phyloP scores from a whole-genome alignment of 1,139 yeast species.

The Hemisphaericaspora lyxosophila region DNA sequence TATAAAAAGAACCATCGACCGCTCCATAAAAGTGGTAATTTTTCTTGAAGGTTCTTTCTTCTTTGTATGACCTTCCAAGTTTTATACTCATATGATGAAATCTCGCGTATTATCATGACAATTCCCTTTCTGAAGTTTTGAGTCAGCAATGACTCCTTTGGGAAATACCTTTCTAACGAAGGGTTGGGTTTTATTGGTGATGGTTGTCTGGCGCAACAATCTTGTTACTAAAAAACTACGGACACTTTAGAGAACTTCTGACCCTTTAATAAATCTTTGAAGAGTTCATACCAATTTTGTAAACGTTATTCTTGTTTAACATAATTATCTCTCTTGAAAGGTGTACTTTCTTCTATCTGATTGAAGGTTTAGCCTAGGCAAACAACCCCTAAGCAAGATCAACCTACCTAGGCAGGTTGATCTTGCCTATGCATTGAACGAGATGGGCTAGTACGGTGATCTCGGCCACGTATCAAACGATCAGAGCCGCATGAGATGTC shows the following conservation, averaged over 20 bases:
- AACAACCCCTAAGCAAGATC: no score
- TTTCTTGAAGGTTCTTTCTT: constrained; percentile 11
- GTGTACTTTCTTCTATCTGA: no score
- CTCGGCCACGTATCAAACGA: no score
- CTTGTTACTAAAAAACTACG: constrained; percentile 54
- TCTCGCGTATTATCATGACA: constrained; percentile 53
- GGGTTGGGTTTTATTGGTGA: constrained; percentile 55
- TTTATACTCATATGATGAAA: constrained; percentile 61
- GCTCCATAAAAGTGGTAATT: constrained; percentile 2
- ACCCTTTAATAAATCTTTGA: constrained; percentile 19
- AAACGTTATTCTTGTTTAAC: no score
- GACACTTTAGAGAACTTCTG: constrained; percentile 52
- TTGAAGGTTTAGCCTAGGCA: no score
- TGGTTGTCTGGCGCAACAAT: constrained; percentile 62
- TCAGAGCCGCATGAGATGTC: no score
- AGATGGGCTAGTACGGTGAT: no score
- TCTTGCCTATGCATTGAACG: no score
- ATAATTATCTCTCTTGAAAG: no score
- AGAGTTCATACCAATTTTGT: constrained; percentile 2
- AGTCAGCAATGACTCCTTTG: constrained; percentile 41
- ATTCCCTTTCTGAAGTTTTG: constrained; percentile 51
- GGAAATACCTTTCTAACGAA: constrained; percentile 35
- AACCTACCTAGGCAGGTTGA: no score
- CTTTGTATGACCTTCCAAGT: constrained; percentile 55
- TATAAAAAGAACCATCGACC: constrained; percentile 14